Base-by-base conservation (phyloP, 331 rosid genomes). In the Pyracantha coccinea region DNA sequence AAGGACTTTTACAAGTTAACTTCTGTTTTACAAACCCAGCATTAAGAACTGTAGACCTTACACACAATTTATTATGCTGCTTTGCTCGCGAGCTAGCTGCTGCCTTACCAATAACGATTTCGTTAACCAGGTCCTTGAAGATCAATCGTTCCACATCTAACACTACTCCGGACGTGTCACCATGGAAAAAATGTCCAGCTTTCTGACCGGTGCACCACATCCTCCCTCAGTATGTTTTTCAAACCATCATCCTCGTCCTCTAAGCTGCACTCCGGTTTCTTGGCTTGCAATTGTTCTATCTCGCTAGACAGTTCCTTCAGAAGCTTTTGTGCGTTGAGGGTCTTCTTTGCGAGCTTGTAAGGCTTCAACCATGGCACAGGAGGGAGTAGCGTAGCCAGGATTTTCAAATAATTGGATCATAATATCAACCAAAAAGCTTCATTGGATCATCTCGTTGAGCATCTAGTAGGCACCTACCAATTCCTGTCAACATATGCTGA, bases 51-150 rank as follows among this genome's bases (percentile, higher is more conserved):
- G 45, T 10, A 2, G 72, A 78, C 68, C 81, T 77, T 62, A 79
- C 69, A 82, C 69, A 62, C 29, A 53, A 55, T 66, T 66, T 86
- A 75, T 77, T 77, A 58, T 78, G 76, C 81, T 57, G 72, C 32
- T 83, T 90, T 77, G 83, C 59, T 61, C 83, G 74, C 82, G 80
- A 59, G 32, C 77, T 33, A 68, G 90, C 84, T 35, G 85, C 87
- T 17, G 55, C 55, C 86, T 88, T 92, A 27, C 88, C 88, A 16
- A 82, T 75, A 70, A 92, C 88, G 31, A 90, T 77, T 77, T 92
- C 96, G 6, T 84, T 84, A 71, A 92, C 76, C 63, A 92, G 76
- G 72, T 92, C 94, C 87, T 90, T 92, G 68, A 92, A 92, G 64
- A 92, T 77, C 72, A 59, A 72, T 70, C 96, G 69, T 83, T 92